A percentile compares a stretch with the other conserved stretches of the same genome.
These are phyloP conservation scores for Malassezia yamatoensis DNA, from an alignment of 1,284 basidiomycete species.

Conservation along the genomic window DNA sequence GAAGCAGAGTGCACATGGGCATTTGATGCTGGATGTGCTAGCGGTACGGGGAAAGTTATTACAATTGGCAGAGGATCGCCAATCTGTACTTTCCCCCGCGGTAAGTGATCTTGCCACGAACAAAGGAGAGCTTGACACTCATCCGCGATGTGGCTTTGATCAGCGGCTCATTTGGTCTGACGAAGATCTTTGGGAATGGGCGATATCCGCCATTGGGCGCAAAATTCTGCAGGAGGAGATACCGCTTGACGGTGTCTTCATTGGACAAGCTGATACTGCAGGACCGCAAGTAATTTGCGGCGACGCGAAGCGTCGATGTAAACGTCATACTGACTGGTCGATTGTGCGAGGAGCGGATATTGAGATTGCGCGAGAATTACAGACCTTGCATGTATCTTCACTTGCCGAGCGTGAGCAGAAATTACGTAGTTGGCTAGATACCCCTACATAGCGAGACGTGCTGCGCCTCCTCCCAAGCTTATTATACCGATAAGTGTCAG, in stretches of 20 bases:
- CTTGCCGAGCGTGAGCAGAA: constrained; percentile 13
- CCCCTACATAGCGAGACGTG: constrained; percentile 19
- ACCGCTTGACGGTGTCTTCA: background rate
- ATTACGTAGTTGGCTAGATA: background rate
- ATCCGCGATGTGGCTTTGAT: constrained; percentile 23
- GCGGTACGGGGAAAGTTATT: constrained; percentile 16
- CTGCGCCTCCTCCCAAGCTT: constrained; percentile 22
- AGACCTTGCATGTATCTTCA: constrained; percentile 7
- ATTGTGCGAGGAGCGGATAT: constrained; percentile 21
- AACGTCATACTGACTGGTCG: constrained; percentile 24
- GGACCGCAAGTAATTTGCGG: constrained; percentile 12
- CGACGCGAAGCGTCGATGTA: constrained; percentile 20
- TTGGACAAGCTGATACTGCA: background rate
- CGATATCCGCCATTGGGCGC: constrained; percentile 1
- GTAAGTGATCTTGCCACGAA: background rate
- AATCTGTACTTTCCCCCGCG: constrained; percentile 9
- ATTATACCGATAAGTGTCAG: constrained; percentile 24
- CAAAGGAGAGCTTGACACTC: background rate
- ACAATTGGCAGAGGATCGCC: constrained; percentile 22
- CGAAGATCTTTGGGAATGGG: constrained; percentile 17
- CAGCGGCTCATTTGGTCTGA: constrained; percentile 24
- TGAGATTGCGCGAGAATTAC: constrained; percentile 20
- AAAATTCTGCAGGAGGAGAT: constrained; percentile 7
- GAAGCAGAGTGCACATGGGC: background rate
- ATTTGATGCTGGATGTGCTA: constrained; percentile 8